Percentiles rank a stretch among this genome's conserved stretches.
phyloP scores from a whole-genome alignment of 2,329 filamentous ascomycete genomes.

The Pleurostoma richardsiae region DNA sequence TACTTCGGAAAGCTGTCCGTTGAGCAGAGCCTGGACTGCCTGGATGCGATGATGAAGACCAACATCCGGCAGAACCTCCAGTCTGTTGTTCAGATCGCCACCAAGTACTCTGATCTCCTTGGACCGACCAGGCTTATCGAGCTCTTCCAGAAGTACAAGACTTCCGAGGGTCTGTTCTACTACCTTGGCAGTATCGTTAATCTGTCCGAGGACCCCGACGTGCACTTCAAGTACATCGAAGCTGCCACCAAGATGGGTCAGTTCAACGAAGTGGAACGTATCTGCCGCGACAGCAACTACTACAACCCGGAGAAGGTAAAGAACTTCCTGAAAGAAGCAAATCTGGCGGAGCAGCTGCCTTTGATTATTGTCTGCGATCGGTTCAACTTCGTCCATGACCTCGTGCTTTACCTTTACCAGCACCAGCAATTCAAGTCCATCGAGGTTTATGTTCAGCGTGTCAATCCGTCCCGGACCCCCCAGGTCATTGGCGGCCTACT shows the following conservation, averaged over 20 bases:
- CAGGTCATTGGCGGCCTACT: conserved; percentile 89
- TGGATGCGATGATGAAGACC: conserved; percentile 92
- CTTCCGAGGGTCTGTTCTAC: conserved; percentile 94
- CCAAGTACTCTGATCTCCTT: conserved; percentile 95
- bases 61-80: conserved; percentile 98
- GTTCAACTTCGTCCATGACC: conserved; percentile 98
- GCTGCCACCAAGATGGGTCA: conserved; percentile 91
- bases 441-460: conserved; percentile 94
- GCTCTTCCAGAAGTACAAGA: conserved; percentile 96
- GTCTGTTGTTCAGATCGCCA: conserved; percentile 92
- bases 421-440: conserved; percentile 99
- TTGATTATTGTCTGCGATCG: conserved; percentile 98
- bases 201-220: conserved; percentile 88
- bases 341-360: conserved; percentile 85
- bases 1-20: conserved; percentile 95
- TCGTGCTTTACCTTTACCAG: conserved; percentile 96
- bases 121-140: conserved; percentile 85
- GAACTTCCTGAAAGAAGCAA: conserved; percentile 98
- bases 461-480: conserved; percentile 87
- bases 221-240: conserved; percentile 99
- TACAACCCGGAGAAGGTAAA: conserved; percentile 95
- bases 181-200: conserved; percentile 98
- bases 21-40: conserved; percentile 87
- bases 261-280: conserved; percentile 92
- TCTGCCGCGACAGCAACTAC: conserved; percentile 87